Base-by-base conservation (phyloP, 2,329 filamentous ascomycete species). In the Xylaria sp. region DNA sequence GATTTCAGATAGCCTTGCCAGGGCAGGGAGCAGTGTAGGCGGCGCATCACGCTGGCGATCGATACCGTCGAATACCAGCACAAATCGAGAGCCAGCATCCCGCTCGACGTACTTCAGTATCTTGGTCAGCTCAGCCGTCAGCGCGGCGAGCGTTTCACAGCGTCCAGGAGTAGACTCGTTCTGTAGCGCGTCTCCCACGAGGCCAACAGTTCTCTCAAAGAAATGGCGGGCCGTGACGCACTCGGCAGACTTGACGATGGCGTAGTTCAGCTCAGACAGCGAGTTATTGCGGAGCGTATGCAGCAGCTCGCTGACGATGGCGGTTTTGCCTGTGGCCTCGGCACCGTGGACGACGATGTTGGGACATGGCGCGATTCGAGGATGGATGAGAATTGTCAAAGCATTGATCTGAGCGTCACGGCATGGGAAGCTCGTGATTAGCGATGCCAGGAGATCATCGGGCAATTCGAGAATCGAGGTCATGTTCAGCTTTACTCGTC, bases 51-150 rank as follows among this genome's bases (percentile, higher is more conserved):
- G 87, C 79, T 97, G 92, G 71, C 87, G 88, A 79, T 98, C 95
- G 66, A 98, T 91, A 12, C 90, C 93, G 82, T 98, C 96, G 71
- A 98, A 87, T 12, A 98, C 92, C 67, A 98, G 81, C 9, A 95
- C 90, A 74, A 97, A 94, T 72, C 91, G 89, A 72, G 83, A 84
- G 56, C 77, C 75, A 23, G 77, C 73, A 8, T 72, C 72, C 28
- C 31, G 67, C 23, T 74, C 71, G 13, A 76, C 74, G 70, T 85
- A 84, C 60, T 85, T 81, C 55, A 94, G 80, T 80, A 93, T 83
- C 76, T 85, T 87, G 69, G 86, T 87, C 66, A 98, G 83, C 75
- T 94, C 89, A 31, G 93, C 92, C 1, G 88, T 86, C 71, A 98
- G 83, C 62, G 92, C 89, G 66, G 93, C 92, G 62, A 97, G 82